Evolutionary conservation across 345 rosid genomes (phyloP).

Genomic region (Turritis glabra): DNA sequence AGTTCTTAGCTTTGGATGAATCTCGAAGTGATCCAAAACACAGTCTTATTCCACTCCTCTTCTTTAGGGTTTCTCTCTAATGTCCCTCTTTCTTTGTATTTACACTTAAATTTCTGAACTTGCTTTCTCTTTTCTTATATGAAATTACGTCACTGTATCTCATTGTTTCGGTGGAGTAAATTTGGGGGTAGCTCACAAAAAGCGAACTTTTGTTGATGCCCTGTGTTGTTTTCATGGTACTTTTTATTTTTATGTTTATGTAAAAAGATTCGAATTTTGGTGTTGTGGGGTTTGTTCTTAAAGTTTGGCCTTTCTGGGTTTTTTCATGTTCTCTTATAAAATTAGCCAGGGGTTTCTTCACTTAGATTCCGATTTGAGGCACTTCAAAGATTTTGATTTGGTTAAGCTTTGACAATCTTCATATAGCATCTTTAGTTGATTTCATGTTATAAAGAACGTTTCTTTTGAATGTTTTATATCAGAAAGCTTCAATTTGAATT

Average conservation of each 20-base stretch:
- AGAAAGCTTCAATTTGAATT: slow-evolving; percentile 2
- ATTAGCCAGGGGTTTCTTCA: background rate
- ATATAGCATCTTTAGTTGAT: background rate
- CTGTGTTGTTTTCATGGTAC: slow-evolving; percentile 15
- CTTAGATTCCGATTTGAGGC: slow-evolving; percentile 5
- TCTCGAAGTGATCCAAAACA: slow-evolving; percentile 34
- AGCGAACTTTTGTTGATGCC: slow-evolving; percentile 8
- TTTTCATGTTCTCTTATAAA: slow-evolving; percentile 9
- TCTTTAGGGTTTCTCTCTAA: slow-evolving; percentile 27
- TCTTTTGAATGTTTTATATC: background rate
- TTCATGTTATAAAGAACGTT: background rate
- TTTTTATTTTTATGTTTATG: background rate
- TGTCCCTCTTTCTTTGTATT: slow-evolving; percentile 12
- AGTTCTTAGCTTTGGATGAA: slow-evolving; percentile 35
- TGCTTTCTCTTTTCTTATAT: background rate
- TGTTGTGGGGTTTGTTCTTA: slow-evolving; percentile 20
- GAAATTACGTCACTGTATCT: slow-evolving; percentile 16
- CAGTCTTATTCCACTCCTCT: slow-evolving; percentile 35
- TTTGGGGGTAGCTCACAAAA: slow-evolving; percentile 18
- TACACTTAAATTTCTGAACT: background rate
- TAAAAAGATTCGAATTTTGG: slow-evolving; percentile 22
- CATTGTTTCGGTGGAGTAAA: slow-evolving; percentile 16
- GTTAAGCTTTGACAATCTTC: slow-evolving; percentile 1
- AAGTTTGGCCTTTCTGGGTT: slow-evolving; percentile 1
- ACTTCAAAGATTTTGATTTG: slow-evolving; percentile 1